Percentiles rank a stretch among this genome's conserved stretches.
Evolutionary conservation across 2,329 filamentous ascomycete genomes (phyloP).

Genomic region (Pestalotiopsis sp.): DNA sequence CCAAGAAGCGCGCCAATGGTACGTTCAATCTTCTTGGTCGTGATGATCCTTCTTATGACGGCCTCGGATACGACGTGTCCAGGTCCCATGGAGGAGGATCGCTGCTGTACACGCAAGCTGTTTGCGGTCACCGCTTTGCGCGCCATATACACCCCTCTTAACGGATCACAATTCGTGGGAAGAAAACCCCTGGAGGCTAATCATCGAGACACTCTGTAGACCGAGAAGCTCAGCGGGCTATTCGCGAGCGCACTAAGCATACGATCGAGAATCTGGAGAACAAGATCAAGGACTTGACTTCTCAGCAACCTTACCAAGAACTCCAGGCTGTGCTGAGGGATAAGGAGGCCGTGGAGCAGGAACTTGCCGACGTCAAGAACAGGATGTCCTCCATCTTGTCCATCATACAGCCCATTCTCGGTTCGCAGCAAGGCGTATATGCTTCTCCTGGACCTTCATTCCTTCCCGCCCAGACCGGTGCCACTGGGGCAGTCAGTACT

Average conservation of each 20-base stretch:
- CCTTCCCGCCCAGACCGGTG: conserved; percentile 9
- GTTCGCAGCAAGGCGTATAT: conserved; percentile 2
- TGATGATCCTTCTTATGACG: neutral
- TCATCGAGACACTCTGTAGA: conserved; percentile 48
- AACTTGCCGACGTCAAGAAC: conserved; percentile 77
- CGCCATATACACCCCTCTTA: neutral
- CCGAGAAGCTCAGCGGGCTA: conserved; percentile 82
- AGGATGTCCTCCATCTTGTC: conserved; percentile 66
- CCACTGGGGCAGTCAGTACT: conserved; percentile 26
- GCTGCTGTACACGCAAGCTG: neutral
- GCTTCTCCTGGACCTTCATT: conserved; percentile 7
- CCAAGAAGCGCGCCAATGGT: conserved; percentile 66
- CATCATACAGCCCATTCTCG: conserved; percentile 62
- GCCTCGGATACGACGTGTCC: neutral
- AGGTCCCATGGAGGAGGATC: neutral
- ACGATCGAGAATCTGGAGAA: conserved; percentile 76
- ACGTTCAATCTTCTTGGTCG: conserved; percentile 10
- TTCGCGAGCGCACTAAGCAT: conserved; percentile 78
- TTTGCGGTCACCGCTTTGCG: neutral
- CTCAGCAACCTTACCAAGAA: conserved; percentile 81
- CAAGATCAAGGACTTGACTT: conserved; percentile 74
- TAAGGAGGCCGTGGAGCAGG: conserved; percentile 75
- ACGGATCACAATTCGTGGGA: neutral
- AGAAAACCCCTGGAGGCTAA: conserved; percentile 8
- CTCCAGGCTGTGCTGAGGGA: conserved; percentile 74